phyloP scores from a whole-genome alignment of 164 flowering plant genomes.

The Annona cherimola region DNA sequence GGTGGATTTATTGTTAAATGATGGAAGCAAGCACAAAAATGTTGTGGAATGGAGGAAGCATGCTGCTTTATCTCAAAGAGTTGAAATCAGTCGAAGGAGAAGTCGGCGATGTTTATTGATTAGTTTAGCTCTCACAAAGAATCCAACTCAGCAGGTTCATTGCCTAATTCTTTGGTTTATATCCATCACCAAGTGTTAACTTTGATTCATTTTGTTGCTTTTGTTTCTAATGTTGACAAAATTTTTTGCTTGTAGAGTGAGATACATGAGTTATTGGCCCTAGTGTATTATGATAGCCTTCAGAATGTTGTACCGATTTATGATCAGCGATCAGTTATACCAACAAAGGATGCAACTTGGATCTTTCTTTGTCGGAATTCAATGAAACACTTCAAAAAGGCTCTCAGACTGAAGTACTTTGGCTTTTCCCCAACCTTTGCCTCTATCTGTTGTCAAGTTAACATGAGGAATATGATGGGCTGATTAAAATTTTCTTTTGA shows the following conservation, averaged over 20 bases:
- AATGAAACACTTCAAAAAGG: constrained; percentile 83
- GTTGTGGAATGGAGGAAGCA: constrained; percentile 86
- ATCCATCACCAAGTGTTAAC: no score
- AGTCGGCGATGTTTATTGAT: constrained; percentile 83
- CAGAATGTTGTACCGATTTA: constrained; percentile 94
- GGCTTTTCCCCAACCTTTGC: neutral
- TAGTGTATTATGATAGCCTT: constrained; percentile 94
- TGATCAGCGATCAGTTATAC: constrained; percentile 75
- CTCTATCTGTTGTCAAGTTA: neutral
- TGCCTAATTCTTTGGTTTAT: neutral
- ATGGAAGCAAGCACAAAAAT: constrained; percentile 96
- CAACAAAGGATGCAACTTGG: constrained; percentile 71
- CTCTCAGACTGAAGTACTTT: constrained; percentile 68
- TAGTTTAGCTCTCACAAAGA: constrained; percentile 88
- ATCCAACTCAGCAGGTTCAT: constrained; percentile 69
- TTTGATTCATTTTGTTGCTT: neutral
- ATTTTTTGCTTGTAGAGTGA: constrained; percentile 50
- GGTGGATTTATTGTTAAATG: constrained; percentile 95
- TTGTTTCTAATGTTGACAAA: constrained; percentile 1
- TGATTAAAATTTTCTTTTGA: constrained; percentile 1
- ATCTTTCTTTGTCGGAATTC: constrained; percentile 68
- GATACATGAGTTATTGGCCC: constrained; percentile 87
- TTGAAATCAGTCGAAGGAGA: constrained; percentile 84
- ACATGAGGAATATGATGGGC: neutral
- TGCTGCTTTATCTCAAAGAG: constrained; percentile 64